Percentiles rank a stretch among this genome's conserved stretches.
These are phyloP conservation scores for Sonneratia alba DNA, from an alignment of 345 rosid genomes.

Conservation along the genomic window DNA sequence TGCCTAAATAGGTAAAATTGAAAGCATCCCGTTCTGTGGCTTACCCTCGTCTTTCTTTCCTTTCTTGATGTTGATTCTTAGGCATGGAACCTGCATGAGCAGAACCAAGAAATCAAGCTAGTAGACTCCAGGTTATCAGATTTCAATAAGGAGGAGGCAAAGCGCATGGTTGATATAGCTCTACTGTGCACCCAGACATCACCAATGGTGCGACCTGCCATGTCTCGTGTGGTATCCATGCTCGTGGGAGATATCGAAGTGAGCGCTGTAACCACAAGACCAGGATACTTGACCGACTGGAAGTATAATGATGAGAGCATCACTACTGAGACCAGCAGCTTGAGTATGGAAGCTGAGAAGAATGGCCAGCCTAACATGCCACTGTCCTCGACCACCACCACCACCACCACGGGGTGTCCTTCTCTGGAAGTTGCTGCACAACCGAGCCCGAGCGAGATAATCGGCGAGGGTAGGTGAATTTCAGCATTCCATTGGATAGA, in stretches of 20 bases:
- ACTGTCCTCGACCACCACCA: too few species aligned
- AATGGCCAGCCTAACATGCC: too few species aligned
- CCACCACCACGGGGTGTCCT: too few species aligned
- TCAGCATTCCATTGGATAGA: neutral
- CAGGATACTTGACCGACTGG: conserved; percentile 55
- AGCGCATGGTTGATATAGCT: conserved; percentile 41
- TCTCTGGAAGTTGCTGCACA: neutral
- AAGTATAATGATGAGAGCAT: conserved; percentile 25
- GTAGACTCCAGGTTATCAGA: conserved; percentile 27
- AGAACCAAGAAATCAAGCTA: conserved; percentile 27
- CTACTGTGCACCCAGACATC: conserved; percentile 57
- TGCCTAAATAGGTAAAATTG: neutral
- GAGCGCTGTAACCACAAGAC: conserved; percentile 22
- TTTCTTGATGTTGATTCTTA: conserved; percentile 8
- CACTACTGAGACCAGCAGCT: too few species aligned
- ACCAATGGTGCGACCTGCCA: conserved; percentile 41
- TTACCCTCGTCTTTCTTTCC: neutral
- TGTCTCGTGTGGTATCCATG: conserved; percentile 67
- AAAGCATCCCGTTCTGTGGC: too few species aligned
- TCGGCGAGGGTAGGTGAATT: conserved; percentile 13
- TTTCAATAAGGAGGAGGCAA: conserved; percentile 36
- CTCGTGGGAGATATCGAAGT: conserved; percentile 58
- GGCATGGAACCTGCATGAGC: conserved; percentile 57
- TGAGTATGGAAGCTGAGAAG: too few species aligned
- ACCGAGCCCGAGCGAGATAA: conserved; percentile 6